Evolutionary conservation across 2,329 filamentous ascomycete genomes (phyloP).

Genomic region (Talaromyces sp.): DNA sequence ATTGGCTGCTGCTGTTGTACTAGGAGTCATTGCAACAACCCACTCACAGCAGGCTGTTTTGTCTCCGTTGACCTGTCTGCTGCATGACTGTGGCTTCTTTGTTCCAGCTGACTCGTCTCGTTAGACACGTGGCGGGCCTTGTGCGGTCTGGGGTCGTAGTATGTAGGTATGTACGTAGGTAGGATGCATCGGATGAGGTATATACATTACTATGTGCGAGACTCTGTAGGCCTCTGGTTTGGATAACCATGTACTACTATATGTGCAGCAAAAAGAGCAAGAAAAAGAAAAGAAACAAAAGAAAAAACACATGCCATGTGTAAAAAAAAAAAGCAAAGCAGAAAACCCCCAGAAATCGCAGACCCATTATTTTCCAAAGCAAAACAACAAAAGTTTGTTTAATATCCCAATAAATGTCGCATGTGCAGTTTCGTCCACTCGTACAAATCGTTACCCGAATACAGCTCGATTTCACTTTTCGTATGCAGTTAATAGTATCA

Average conservation of each 20-base stretch:
- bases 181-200: background rate
- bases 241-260: background rate
- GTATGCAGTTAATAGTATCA: background rate
- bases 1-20: background rate
- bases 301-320: background rate
- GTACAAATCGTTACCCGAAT: background rate
- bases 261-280: background rate
- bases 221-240: background rate
- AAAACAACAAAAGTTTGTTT: background rate
- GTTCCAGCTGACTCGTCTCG: background rate
- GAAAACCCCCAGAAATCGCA: background rate
- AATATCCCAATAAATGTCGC: background rate
- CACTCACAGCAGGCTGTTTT: background rate
- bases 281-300: background rate
- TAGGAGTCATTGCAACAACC: background rate
- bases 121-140: background rate
- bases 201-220: background rate
- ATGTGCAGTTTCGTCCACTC: background rate
- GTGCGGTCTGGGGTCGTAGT: background rate
- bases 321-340: background rate
- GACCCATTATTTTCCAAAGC: background rate
- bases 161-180: too few species aligned
- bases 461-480: background rate
- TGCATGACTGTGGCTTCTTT: background rate
- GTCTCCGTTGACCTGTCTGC: background rate